Evolutionary conservation across 2,329 filamentous ascomycete species (phyloP).

Genomic region (Fusarium nelsonii): DNA sequence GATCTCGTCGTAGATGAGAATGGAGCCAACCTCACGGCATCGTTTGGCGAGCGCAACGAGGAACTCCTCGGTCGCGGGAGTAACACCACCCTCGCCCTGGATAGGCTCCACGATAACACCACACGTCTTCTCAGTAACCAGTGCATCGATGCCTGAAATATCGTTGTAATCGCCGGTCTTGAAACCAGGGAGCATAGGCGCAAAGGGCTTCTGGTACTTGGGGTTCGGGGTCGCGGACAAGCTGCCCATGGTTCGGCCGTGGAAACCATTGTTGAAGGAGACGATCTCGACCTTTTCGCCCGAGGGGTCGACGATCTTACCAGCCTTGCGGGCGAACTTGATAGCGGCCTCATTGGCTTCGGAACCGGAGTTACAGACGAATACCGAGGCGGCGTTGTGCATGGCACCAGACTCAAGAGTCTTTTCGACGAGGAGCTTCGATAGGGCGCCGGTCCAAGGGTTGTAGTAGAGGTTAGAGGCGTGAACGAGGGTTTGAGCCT

Average conservation of each 20-base stretch:
- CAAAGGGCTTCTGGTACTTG: constrained; percentile 96
- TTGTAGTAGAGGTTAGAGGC: constrained; percentile 98
- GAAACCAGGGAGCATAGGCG: constrained; percentile 96
- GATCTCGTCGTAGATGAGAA: constrained; percentile 96
- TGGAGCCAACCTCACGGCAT: constrained; percentile 87
- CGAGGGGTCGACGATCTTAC: constrained; percentile 78
- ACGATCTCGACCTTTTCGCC: constrained; percentile 85
- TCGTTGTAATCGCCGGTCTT: constrained; percentile 89
- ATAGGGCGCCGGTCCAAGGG: constrained; percentile 91
- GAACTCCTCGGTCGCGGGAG: constrained; percentile 85
- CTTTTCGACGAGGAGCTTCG: constrained; percentile 84
- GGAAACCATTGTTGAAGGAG: constrained; percentile 92
- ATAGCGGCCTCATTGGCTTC: constrained; percentile 98
- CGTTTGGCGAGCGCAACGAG: constrained; percentile 84
- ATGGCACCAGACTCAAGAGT: constrained; percentile 85
- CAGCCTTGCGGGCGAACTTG: constrained; percentile 94
- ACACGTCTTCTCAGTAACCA: constrained; percentile 88
- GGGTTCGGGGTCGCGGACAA: constrained; percentile 97
- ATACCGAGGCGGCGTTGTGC: constrained; percentile 82
- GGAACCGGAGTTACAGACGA: constrained; percentile 95
- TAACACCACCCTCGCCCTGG: constrained; percentile 95
- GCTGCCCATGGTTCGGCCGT: constrained; percentile 95
- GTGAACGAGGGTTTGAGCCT: constrained; percentile 84
- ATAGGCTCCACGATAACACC: constrained; percentile 97
- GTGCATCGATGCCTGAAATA: constrained; percentile 73